These are phyloP conservation scores for Suillus variegatus DNA, from an alignment of 768 basidiomycete species.

Conservation along the genomic window DNA sequence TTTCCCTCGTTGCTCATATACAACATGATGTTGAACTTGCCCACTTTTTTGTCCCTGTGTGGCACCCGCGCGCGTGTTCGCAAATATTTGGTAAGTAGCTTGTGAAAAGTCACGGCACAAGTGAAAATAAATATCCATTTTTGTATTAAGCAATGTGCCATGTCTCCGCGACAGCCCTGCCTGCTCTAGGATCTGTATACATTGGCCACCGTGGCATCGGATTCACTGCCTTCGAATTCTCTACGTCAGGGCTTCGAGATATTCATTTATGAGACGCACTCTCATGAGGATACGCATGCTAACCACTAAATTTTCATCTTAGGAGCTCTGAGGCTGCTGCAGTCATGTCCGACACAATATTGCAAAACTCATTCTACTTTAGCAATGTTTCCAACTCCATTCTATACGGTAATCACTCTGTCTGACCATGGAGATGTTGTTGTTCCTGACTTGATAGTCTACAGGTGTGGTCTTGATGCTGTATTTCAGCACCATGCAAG, in stretches of 20 bases:
- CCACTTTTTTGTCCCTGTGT: too few species aligned
- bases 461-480: conserved; percentile 26
- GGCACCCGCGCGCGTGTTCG: too few species aligned
- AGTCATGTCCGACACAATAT: conserved; percentile 8
- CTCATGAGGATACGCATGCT: background rate
- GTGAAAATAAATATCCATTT: too few species aligned
- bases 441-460: background rate
- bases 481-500: conserved; percentile 26
- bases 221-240: background rate
- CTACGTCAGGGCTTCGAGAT: background rate
- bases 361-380: conserved; percentile 21
- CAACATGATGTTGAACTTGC: too few species aligned
- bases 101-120: too few species aligned
- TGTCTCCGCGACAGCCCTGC: background rate
- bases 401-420: conserved; percentile 14
- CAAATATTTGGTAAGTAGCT: too few species aligned
- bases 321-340: background rate
- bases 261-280: background rate
- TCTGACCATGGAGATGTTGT: background rate
- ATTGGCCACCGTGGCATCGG: background rate
- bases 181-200: background rate
- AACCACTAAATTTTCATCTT: background rate
- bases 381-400: conserved; percentile 18
- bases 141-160: too few species aligned
- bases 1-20: too few species aligned